Base-by-base conservation (phyloP, 1,139 yeast genomes). In the Lodderomyces metapsilosis region DNA sequence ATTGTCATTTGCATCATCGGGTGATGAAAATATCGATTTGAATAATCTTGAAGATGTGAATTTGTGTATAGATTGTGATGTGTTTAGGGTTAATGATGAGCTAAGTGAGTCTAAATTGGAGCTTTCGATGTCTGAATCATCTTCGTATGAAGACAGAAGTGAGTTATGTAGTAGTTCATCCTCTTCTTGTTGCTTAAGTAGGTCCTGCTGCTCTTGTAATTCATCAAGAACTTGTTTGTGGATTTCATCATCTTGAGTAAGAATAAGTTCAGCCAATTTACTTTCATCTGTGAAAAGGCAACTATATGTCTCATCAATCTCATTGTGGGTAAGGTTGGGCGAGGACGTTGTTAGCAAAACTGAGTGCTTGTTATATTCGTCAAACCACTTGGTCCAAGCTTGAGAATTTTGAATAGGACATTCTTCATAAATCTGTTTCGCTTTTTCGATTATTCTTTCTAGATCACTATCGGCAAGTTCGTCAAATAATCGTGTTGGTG, bases 311-410 rank as follows among this genome's bases (percentile, higher is more conserved):
- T 31, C 20, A 16, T 23, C 28, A 31, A 36, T 37, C 5, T 32
- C 39, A 10, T 23, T 24, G 12, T 2, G 13, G 9, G 9, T 9
- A 12, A 7, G 12, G 15, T 20, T 28, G 16, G 48, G 15, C 38
- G 32, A 40, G 2, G 68, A 62, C 1, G 67, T 57, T 6, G 53
- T 62, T 21, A 52, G 36, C 16, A 63, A 44, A 2, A 62, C 68
- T 1, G 69, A 63, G 37, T 50, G 48, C 7, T 39, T 28, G 40
- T 64, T 63, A 39, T 57, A 66, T 27, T 63, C 53, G 18, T 57
- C 52, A 46, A 72, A 70, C 76, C 76, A 71, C 16, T 58, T 44
- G 27, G 56, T 57, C 45, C 55, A 68, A 6, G 74, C 67, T 11
- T 44, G 39, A 7, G 50, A 41, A 1, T 61, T 46, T 12, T 53